Conservation (phyloP, 805 yeast species). For the Metschnikowia shivogae region DNA sequence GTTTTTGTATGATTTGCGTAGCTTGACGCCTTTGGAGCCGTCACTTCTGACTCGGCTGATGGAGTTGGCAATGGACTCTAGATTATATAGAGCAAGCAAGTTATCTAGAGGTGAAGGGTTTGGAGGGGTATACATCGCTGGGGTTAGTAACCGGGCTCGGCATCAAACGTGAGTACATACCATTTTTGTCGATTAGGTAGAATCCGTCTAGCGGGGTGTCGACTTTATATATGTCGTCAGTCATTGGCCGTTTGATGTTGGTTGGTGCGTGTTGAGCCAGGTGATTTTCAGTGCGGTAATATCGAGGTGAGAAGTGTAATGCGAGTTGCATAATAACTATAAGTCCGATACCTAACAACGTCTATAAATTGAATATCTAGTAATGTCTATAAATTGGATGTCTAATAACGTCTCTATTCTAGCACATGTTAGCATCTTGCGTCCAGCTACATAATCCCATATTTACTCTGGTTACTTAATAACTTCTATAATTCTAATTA, state of each 20-base stretch:
- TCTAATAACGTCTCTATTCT: no score
- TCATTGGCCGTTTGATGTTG: background rate
- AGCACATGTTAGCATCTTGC: no score
- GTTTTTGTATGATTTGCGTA: conserved; percentile 91
- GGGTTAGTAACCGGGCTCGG: conserved; percentile 8
- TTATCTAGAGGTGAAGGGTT: conserved; percentile 72
- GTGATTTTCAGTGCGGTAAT: no score
- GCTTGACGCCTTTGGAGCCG: conserved; percentile 87
- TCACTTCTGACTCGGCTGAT: conserved; percentile 85
- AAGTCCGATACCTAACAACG: background rate
- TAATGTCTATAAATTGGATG: background rate
- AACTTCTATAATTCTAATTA: no score
- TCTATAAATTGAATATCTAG: background rate
- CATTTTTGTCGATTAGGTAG: conserved; percentile 20
- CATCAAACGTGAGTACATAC: conserved; percentile 13
- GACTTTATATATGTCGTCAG: conserved; percentile 9
- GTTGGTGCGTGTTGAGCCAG: no score
- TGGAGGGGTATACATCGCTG: conserved; percentile 38
- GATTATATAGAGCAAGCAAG: conserved; percentile 62
- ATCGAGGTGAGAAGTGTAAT: background rate
- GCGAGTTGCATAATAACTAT: background rate
- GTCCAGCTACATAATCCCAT: no score
- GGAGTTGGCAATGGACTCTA: conserved; percentile 65
- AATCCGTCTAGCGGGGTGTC: conserved; percentile 14
- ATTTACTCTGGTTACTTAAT: no score